Evolutionary conservation across 2,329 filamentous ascomycete species (phyloP).

Genomic region (Thelonectria olida): DNA sequence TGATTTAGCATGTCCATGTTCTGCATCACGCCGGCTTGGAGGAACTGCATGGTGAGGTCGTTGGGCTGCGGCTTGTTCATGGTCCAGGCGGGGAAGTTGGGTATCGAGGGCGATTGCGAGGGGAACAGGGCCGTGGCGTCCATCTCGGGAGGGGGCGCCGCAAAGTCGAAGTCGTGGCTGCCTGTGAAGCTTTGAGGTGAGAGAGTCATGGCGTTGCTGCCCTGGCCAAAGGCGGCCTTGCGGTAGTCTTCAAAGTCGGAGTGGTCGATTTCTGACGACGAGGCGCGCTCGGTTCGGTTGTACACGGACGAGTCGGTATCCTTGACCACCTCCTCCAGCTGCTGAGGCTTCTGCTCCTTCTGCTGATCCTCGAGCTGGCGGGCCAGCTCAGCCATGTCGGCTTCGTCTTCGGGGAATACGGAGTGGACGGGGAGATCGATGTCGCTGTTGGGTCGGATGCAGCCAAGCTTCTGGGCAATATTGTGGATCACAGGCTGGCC

Average conservation of each 20-base stretch:
- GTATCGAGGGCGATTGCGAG: constrained; percentile 46
- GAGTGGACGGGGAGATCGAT: constrained; percentile 66
- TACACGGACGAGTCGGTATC: constrained; percentile 36
- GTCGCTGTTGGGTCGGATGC: constrained; percentile 70
- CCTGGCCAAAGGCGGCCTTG: constrained; percentile 54
- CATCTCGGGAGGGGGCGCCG: constrained; percentile 45
- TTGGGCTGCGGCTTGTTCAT: constrained; percentile 40
- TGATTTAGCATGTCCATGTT: constrained; percentile 59
- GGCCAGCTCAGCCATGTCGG: constrained; percentile 65
- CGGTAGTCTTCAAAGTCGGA: constrained; percentile 67
- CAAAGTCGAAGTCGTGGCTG: constrained; percentile 50
- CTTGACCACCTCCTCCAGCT: constrained; percentile 41
- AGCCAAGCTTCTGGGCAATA: constrained; percentile 71
- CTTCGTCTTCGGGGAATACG: constrained; percentile 69
- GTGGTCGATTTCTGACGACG: constrained; percentile 64
- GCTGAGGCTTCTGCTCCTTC: constrained; percentile 47
- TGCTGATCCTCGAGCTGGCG: constrained; percentile 61
- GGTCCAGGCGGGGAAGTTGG: constrained; percentile 45
- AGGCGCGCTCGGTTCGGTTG: constrained; percentile 56
- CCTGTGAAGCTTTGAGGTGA: constrained; percentile 62
- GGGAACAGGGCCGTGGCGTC: constrained; percentile 47
- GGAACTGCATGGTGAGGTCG: constrained; percentile 50
- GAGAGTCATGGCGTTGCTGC: constrained; percentile 56
- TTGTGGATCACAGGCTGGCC: constrained; percentile 72
- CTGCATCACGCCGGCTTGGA: constrained; percentile 53